Evolutionary conservation across 768 basidiomycete species (phyloP).

Genomic region (Arthromyces matolae): DNA sequence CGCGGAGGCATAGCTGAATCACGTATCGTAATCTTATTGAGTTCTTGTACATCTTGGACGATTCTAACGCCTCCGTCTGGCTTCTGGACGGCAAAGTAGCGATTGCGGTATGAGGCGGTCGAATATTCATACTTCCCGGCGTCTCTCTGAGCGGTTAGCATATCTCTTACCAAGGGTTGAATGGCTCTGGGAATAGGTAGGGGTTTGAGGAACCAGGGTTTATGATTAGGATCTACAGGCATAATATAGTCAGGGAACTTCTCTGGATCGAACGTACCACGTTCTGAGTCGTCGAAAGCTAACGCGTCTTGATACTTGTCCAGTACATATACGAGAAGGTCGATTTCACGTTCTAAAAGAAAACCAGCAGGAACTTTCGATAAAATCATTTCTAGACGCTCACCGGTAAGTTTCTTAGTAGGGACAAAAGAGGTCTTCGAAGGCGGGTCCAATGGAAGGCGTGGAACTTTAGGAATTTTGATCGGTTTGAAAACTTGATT

Average conservation of each 20-base stretch:
- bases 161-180: conserved; percentile 16
- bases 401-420: conserved; percentile 6
- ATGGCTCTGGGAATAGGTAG: conserved; percentile 26
- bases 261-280: conserved; percentile 26
- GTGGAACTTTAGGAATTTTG: conserved; percentile 3
- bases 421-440: conserved; percentile 6
- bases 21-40: conserved; percentile 30
- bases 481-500: conserved; percentile 19
- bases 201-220: conserved; percentile 27
- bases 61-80: conserved; percentile 25
- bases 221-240: too few species aligned
- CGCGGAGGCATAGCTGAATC: conserved; percentile 22
- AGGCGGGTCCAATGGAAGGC: conserved; percentile 7
- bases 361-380: conserved; percentile 1
- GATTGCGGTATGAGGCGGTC: conserved; percentile 18
- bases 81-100: conserved; percentile 25
- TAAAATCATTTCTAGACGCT: conserved; percentile 15
- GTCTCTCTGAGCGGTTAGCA: conserved; percentile 17
- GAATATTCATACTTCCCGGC: conserved; percentile 22
- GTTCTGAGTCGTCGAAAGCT: conserved; percentile 21
- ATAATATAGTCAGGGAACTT: conserved; percentile 32
- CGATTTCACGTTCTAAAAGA: conserved; percentile 9
- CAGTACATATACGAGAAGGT: conserved; percentile 19
- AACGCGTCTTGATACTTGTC: conserved; percentile 11
- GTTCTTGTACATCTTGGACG: conserved; percentile 28